Evolutionary conservation across 306 rosid genomes (phyloP).

Genomic region (Mucuna pruriens): DNA sequence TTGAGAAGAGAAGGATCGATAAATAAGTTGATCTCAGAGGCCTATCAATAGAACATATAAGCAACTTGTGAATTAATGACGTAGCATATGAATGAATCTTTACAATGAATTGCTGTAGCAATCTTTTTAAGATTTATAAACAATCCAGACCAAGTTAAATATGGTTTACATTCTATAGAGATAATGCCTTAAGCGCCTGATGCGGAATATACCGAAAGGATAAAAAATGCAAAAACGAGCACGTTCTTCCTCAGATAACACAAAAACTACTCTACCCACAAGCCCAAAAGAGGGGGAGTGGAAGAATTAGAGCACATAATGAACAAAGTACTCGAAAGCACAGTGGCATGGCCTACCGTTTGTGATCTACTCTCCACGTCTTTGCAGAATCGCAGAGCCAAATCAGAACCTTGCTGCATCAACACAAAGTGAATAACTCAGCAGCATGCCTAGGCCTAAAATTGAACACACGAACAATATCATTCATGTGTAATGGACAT

Average conservation of each 20-base stretch:
- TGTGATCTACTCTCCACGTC: constrained; percentile 94
- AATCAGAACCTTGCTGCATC: constrained; percentile 72
- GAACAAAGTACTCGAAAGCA: constrained; percentile 41
- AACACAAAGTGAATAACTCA: constrained; percentile 35
- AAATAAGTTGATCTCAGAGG: neutral
- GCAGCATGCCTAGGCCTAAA: constrained; percentile 27
- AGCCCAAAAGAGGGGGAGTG: neutral
- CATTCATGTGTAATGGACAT: constrained; percentile 1
- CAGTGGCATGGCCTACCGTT: constrained; percentile 59
- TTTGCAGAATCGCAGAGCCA: constrained; percentile 85
- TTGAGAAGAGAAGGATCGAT: neutral
- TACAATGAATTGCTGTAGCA: neutral
- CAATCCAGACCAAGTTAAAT: neutral
- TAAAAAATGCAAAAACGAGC: neutral
- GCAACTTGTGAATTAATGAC: constrained; percentile 15
- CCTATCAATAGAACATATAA: constrained; percentile 5
- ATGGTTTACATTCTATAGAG: neutral
- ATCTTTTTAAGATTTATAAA: constrained; percentile 1
- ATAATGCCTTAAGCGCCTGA: constrained; percentile 1
- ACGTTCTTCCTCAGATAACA: neutral
- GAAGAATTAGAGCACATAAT: constrained; percentile 11
- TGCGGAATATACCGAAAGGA: neutral
- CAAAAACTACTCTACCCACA: constrained; percentile 16
- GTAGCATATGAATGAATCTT: neutral
- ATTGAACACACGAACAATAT: constrained; percentile 22